Base-by-base conservation (phyloP, 495 filamentous ascomycete genomes). In the Lentithecium fluviatile region DNA sequence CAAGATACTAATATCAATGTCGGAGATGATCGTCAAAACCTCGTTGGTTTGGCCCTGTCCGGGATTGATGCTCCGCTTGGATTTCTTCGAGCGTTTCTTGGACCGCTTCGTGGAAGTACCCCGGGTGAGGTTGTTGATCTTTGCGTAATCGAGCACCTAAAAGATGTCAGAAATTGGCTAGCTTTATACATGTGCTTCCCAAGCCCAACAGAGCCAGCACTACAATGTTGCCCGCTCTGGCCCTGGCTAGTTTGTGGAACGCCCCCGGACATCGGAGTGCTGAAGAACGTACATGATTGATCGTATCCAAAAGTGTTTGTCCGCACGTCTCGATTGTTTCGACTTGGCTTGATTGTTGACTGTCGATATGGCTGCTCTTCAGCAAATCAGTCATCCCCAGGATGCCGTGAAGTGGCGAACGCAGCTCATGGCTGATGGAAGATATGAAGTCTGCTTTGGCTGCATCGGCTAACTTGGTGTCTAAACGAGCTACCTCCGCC, bases 371-470 rank as follows among this genome's bases (percentile, higher is more conserved):
- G 0, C 78, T 82, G 11, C 82, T 79, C 23, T 82, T 76, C 6
- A 91, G 66, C 56, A 95, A 85, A 67, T 94, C 88, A 1, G 83
- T 83, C 45, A 82, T 85, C 0, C 85, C 86, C 2, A 91, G 69
- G 45, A 91, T 88, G 0, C 88, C 88, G 62, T 91, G 88, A 6
- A 95, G 73, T 1, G 90, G 90, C 17, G 83, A 88, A 5, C 89
- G 80, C 15, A 94, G 76, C 67, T 95, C 90, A 67, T 95, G 90
- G 29, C 83, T 88, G 24, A 91, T 80, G 11, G 83, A 87, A 0
- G 84, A 84, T 29, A 91, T 83, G 54, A 90, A 85, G 55, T 87
- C 86, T 1, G 83, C 80, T 64, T 91, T 90, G 24, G 81, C 79
- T 51, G 74, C 77, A 50, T 84, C 79, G 11, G 75, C 77, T 17